These are phyloP conservation scores for Termitomyces titanicus DNA, from an alignment of 768 basidiomycete genomes.

Conservation along the genomic window DNA sequence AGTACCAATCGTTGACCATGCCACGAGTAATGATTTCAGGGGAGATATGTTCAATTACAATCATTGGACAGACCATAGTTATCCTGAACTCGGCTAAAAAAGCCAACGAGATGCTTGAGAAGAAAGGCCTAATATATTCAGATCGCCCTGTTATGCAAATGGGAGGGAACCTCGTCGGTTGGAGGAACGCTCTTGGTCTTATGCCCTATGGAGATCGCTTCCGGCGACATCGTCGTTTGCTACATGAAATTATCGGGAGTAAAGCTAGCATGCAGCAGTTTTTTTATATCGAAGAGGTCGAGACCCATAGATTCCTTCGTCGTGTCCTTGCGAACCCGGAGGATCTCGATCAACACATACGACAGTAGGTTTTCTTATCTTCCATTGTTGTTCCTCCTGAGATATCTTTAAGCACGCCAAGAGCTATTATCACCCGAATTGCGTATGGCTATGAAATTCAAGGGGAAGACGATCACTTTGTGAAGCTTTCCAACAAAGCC, in stretches of 20 bases:
- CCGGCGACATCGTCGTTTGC: constrained; percentile 43
- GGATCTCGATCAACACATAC: constrained; percentile 40
- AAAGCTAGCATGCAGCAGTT: constrained; percentile 38
- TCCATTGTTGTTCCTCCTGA: neutral
- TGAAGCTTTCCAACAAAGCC: constrained; percentile 47
- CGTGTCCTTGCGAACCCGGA: constrained; percentile 43
- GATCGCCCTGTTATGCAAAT: constrained; percentile 54
- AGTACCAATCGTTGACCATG: neutral
- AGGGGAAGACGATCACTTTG: constrained; percentile 46
- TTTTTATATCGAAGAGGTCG: constrained; percentile 37
- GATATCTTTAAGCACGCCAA: constrained; percentile 35
- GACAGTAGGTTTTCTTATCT: constrained; percentile 32
- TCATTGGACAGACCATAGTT: constrained; percentile 56
- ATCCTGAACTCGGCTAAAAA: constrained; percentile 48
- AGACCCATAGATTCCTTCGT: constrained; percentile 44
- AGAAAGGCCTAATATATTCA: constrained; percentile 61
- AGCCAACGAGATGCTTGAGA: constrained; percentile 58
- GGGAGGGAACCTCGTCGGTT: constrained; percentile 46
- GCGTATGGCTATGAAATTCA: constrained; percentile 53
- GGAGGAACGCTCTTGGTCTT: neutral
- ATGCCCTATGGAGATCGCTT: constrained; percentile 19
- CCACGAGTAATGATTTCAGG: constrained; percentile 31
- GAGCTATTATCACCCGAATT: constrained; percentile 47
- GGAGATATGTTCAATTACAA: constrained; percentile 55
- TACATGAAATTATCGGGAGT: constrained; percentile 49